Base-by-base conservation (phyloP, 768 basidiomycete species). In the Imleria badia region DNA sequence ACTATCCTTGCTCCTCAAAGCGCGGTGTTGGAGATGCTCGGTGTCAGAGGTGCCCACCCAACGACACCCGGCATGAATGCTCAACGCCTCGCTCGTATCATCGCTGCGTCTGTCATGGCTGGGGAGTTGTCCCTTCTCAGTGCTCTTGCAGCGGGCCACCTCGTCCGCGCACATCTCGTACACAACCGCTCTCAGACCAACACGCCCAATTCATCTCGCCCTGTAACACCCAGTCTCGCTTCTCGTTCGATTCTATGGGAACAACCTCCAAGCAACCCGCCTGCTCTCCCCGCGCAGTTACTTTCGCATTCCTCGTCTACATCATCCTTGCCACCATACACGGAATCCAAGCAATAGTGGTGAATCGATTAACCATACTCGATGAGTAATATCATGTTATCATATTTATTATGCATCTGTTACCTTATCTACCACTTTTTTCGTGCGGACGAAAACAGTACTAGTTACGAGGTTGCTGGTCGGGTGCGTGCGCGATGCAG, bases 81-180 rank as follows among this genome's bases (percentile, higher is more conserved):
- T 0, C 91, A 91, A 59, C 81, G 80, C 44, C 84, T 99, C 48
- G 97, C 97, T 3, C 82, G 93, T 33, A 81, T 98, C 65, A 90
- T 99, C 61, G 88, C 87, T 35, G 85, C 94, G 0, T 81, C 92
- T 0, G 97, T 99, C 64, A 97, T 98, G 94, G 96, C 97, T 2
- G 97, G 97, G 34, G 97, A 99, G 72, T 77, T 98, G 31, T 91
- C 89, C 17, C 78, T 99, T 56, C 80, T 99, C 68, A 87, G 86
- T 60, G 95, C 97, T 2, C 82, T 99, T 36, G 95, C 95, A 1
- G 94, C 94, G 3, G 96, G 96, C 0, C 94, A 97, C 66, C 81
- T 98, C 57, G 94, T 98, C 66, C 82, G 89, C 38, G 95, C 95
- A 29, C 94, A 98, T 69, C 82, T 97, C 73, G 86, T 84, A 34